Evolutionary conservation across 73 alveolate species (phyloP).

Genomic region (Durusdinium trenchii): DNA sequence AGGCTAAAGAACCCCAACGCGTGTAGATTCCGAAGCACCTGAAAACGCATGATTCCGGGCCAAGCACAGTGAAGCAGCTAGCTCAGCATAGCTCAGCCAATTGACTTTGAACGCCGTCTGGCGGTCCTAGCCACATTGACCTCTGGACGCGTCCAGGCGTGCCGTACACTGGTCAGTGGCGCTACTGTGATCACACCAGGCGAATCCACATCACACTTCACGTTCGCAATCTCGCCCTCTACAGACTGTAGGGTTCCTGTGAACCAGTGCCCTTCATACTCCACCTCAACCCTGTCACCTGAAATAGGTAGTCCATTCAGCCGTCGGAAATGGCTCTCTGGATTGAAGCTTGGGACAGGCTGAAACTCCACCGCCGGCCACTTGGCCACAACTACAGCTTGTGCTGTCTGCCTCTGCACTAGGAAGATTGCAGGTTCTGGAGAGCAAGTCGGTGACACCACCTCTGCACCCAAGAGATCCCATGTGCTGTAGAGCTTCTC

Average conservation of each 20-base stretch:
- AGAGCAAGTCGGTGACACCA: not conserved
- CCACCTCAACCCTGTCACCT: slow-evolving; percentile 90
- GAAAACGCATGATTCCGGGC: too few relatives aligned
- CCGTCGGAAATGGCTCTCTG: slow-evolving; percentile 37
- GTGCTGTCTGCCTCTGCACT: slow-evolving; percentile 63
- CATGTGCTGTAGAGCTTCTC: slow-evolving; percentile 30
- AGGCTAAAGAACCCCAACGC: too few relatives aligned
- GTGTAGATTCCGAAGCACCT: too few relatives aligned
- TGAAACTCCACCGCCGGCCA: slow-evolving; percentile 85
- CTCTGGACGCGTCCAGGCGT: too few relatives aligned
- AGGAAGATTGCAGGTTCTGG: slow-evolving; percentile 91
- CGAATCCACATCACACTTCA: slow-evolving; percentile 84
- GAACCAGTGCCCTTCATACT: slow-evolving; percentile 92
- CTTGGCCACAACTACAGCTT: slow-evolving; percentile 88
- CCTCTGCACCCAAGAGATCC: slow-evolving; percentile 88
- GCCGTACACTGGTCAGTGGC: slow-evolving; percentile 29
- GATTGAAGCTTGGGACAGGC: slow-evolving; percentile 28
- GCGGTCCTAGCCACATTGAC: too few relatives aligned
- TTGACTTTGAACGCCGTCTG: too few relatives aligned
- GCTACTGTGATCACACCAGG: slow-evolving; percentile 90
- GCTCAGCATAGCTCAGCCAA: too few relatives aligned
- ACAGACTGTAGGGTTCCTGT: slow-evolving; percentile 89
- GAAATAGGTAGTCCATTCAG: not conserved
- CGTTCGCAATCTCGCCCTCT: slow-evolving; percentile 80
- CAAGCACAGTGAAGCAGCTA: too few relatives aligned